Evolutionary conservation across 139 green algal species (phyloP).

Genomic region (Coccomyxa sp.): DNA sequence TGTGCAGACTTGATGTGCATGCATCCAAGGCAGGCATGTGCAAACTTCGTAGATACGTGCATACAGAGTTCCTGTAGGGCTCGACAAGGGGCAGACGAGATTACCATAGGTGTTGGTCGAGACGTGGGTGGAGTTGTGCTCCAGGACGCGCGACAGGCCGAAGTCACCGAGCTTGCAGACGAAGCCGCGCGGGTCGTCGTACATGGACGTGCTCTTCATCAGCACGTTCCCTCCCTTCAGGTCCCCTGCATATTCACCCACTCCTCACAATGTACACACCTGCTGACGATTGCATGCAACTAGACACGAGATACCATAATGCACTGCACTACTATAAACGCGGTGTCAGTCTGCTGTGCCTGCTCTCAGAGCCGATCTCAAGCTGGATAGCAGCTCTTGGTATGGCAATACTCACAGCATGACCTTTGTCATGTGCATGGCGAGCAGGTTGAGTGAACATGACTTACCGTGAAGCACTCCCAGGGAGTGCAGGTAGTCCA

Average conservation of each 20-base stretch:
- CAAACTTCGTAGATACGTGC: not conserved
- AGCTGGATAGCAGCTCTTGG: no score
- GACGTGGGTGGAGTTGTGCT: constrained; percentile 27
- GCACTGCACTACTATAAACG: no score
- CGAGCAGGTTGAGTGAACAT: no score
- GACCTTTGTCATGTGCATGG: no score
- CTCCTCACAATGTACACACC: not conserved
- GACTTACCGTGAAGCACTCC: constrained; percentile 34
- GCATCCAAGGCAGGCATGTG: not conserved
- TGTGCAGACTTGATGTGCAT: not conserved
- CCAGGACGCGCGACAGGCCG: constrained; percentile 35
- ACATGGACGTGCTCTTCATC: constrained; percentile 43
- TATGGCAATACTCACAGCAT: no score
- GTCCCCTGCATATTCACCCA: constrained; percentile 24
- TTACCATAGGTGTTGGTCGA: constrained; percentile 22
- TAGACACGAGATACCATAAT: no score
- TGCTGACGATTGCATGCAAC: no score
- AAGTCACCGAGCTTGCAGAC: constrained; percentile 42
- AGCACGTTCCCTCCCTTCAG: constrained; percentile 57
- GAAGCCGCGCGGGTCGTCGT: constrained; percentile 35
- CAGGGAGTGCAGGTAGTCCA: constrained; percentile 47
- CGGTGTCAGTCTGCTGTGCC: no score
- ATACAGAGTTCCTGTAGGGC: not conserved
- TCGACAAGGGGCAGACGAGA: not conserved
- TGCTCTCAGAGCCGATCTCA: no score